Evolutionary conservation across 768 basidiomycete species (phyloP).

Genomic region (Neoboletus subvelutipes): DNA sequence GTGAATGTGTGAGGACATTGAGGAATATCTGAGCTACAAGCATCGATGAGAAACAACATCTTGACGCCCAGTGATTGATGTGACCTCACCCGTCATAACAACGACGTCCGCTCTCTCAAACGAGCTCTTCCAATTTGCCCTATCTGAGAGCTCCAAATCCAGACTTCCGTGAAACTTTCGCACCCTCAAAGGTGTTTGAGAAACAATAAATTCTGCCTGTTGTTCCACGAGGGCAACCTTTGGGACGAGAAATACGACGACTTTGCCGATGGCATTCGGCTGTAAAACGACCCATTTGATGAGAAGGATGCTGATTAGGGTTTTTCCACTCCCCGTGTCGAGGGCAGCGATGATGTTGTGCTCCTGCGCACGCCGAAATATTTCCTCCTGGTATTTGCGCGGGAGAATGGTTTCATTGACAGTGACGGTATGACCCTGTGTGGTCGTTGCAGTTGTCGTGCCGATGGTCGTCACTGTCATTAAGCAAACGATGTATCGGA

Average conservation of each 20-base stretch:
- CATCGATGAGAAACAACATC: slow-evolving; percentile 3
- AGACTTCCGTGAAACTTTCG: slow-evolving; percentile 67
- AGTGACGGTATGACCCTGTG: slow-evolving; percentile 24
- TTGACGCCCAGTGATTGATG: neutral
- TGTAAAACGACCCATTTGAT: slow-evolving; percentile 72
- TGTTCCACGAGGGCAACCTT: slow-evolving; percentile 85
- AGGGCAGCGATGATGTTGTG: slow-evolving; percentile 58
- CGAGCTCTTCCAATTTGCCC: slow-evolving; percentile 59
- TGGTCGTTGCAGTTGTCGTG: slow-evolving; percentile 22
- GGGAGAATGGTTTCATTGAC: slow-evolving; percentile 43
- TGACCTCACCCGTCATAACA: slow-evolving; percentile 74
- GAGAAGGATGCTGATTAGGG: slow-evolving; percentile 58
- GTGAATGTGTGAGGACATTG: slow-evolving; percentile 76
- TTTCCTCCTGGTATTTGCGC: slow-evolving; percentile 55
- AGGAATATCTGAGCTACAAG: slow-evolving; percentile 75
- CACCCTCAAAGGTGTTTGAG: slow-evolving; percentile 66
- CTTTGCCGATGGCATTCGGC: slow-evolving; percentile 50
- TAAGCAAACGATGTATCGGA: slow-evolving; percentile 18
- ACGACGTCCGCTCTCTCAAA: slow-evolving; percentile 69
- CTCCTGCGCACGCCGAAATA: slow-evolving; percentile 49
- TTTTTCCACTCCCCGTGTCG: slow-evolving; percentile 63
- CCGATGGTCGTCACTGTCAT: slow-evolving; percentile 26
- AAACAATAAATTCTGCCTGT: slow-evolving; percentile 64
- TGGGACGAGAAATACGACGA: slow-evolving; percentile 80
- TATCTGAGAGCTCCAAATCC: slow-evolving; percentile 69